These are phyloP conservation scores for Pontederia crassipes DNA, from an alignment of 176 grass and related monocot species.

Conservation along the genomic window DNA sequence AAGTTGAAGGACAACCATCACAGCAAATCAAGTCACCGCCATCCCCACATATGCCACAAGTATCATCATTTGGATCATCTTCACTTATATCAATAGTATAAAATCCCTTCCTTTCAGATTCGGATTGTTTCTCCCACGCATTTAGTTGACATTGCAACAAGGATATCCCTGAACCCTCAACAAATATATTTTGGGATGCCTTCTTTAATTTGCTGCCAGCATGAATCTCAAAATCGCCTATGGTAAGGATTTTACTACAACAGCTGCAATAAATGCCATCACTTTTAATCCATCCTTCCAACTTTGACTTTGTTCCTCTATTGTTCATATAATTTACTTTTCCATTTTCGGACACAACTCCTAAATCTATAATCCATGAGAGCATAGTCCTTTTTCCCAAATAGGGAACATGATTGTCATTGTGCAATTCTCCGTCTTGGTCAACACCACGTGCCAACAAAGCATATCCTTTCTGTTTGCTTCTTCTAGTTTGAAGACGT, in stretches of 20 bases:
- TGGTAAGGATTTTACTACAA: slow-evolving; percentile 67
- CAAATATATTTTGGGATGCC: slow-evolving; percentile 58
- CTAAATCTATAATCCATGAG: slow-evolving; percentile 95
- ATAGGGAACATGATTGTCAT: slow-evolving; percentile 59
- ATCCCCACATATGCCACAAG: slow-evolving; percentile 85
- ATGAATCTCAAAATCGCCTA: slow-evolving; percentile 87
- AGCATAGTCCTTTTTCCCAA: slow-evolving; percentile 66
- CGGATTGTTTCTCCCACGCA: slow-evolving; percentile 72
- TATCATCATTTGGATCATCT: slow-evolving; percentile 81
- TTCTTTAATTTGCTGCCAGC: slow-evolving; percentile 72
- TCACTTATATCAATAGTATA: slow-evolving; percentile 48
- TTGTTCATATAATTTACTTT: slow-evolving; percentile 82
- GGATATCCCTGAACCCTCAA: slow-evolving; percentile 40
- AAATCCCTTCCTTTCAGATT: slow-evolving; percentile 59
- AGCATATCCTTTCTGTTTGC: slow-evolving; percentile 37
- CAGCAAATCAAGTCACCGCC: slow-evolving; percentile 89
- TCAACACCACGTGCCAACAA: slow-evolving; percentile 61
- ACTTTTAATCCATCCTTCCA: slow-evolving; percentile 72
- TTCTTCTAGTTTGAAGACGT: slow-evolving; percentile 19
- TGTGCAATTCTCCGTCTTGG: slow-evolving; percentile 25
- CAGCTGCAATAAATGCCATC: slow-evolving; percentile 86
- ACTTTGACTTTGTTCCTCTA: slow-evolving; percentile 38
- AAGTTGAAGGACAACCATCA: slow-evolving; percentile 78
- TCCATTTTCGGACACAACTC: slow-evolving; percentile 45
- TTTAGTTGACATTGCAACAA: slow-evolving; percentile 66